Base-by-base conservation (phyloP, 306 rosid species). In the Gleditsia sinensis region DNA sequence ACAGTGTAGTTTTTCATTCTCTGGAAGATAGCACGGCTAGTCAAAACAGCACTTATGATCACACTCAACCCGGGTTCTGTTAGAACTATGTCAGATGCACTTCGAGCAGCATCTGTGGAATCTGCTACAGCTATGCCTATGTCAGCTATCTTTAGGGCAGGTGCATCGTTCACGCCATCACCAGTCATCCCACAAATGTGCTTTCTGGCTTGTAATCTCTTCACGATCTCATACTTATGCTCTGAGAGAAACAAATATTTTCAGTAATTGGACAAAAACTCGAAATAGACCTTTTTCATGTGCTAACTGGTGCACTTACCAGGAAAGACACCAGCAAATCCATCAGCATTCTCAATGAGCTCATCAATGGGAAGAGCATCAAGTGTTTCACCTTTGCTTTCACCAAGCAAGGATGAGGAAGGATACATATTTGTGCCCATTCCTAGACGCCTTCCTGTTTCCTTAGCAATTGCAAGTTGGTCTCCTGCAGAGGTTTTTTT, bases 351-450 rank as follows among this genome's bases (percentile, higher is more conserved):
- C 77, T 90, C 96, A 64, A 90, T 90, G 83, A 90, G 96, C 40
- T 88, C 92, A 55, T 90, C 92, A 64, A 90, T 24, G 9, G 93
- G 75, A 32, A 88, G 56, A 69, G 85, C 28, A 23, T 80, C 81
- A 49, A 83, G 24, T 25, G 69, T 73, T 63, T 59, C 85, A 57
- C 81, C 78, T 74, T 78, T 86, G 32, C 32, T 54, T 10, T 87
- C 91, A 27, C 93, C 89, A 20, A 88, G 91, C 51, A 91, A 80
- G 28, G 93, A 85, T 27, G 93, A 90, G 55, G 96, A 90, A 50
- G 96, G 96, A 67, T 90, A 90, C 92, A 88, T 90, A 75, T 88
- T 90, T 24, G 88, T 88, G 1, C 96, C 96, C 96, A 90, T 90
- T 46, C 93, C 93, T 5, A 91, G 88, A 65, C 93, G 83, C 78